Evolutionary conservation across 164 flowering plant species (phyloP).

Genomic region (Hamamelis virginiana): DNA sequence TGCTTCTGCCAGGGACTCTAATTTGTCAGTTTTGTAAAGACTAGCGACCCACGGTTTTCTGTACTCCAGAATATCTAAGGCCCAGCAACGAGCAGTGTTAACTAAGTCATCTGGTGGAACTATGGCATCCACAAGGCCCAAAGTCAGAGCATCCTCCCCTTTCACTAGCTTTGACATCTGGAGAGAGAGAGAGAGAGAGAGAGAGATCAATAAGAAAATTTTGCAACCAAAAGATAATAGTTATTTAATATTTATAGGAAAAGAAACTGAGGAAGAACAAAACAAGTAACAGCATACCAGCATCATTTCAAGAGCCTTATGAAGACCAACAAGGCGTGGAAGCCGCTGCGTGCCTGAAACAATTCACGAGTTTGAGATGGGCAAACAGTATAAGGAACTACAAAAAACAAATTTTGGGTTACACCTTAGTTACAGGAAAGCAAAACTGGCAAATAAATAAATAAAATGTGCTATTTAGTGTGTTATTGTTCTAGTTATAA

Average conservation of each 20-base stretch:
- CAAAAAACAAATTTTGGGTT: neutral
- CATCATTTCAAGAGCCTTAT: conserved; percentile 95
- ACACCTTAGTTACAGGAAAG: too few species aligned
- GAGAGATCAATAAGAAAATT: neutral
- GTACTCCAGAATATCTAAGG: conserved; percentile 60
- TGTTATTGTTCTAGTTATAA: neutral
- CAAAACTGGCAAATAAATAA: too few species aligned
- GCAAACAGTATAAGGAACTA: neutral
- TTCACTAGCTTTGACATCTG: conserved; percentile 71
- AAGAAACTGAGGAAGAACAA: neutral
- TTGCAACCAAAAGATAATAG: neutral
- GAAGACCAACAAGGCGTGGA: conserved; percentile 93
- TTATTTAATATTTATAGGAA: neutral
- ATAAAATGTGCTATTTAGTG: neutral
- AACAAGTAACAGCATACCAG: conserved; percentile 49
- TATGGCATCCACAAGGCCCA: conserved; percentile 79
- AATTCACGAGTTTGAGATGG: conserved; percentile 19
- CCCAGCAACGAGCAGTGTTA: conserved; percentile 67
- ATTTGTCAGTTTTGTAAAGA: conserved; percentile 69
- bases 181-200: neutral
- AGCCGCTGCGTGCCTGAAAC: conserved; percentile 89
- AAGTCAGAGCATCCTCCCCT: conserved; percentile 62
- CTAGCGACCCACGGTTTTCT: conserved; percentile 74
- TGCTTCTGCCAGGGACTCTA: conserved; percentile 82
- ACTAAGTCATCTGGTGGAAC: conserved; percentile 57